Conservation (phyloP, 2,329 filamentous ascomycete genomes). For the Pseudocercospora fuligena region DNA sequence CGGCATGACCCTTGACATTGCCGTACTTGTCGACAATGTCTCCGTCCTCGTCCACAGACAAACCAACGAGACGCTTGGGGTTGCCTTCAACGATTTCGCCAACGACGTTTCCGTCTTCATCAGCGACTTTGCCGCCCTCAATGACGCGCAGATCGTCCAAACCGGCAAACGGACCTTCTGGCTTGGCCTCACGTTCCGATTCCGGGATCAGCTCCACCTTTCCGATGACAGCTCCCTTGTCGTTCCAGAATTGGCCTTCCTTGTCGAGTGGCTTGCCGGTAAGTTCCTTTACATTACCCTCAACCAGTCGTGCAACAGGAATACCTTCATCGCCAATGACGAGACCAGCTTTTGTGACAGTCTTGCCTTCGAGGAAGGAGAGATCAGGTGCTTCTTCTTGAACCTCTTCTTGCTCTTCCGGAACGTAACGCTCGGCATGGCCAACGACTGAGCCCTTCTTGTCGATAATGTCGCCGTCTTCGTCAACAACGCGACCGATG, state of each 20-base stretch:
- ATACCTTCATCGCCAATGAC: conserved; percentile 57
- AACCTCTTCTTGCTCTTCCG: conserved; percentile 66
- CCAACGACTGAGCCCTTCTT: conserved; percentile 59
- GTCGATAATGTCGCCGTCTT: conserved; percentile 59
- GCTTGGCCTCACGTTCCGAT: conserved; percentile 61
- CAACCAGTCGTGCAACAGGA: conserved; percentile 66
- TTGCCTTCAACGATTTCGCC: conserved; percentile 59
- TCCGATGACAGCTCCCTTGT: conserved; percentile 72
- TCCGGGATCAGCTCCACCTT: conserved; percentile 70
- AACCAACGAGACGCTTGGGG: conserved; percentile 71
- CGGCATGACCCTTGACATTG: conserved; percentile 61
- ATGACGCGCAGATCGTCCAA: conserved; percentile 55
- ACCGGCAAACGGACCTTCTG: conserved; percentile 57
- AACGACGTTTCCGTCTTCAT: conserved; percentile 57
- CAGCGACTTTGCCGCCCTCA: conserved; percentile 54
- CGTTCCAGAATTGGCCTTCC: conserved; percentile 72
- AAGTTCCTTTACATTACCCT: conserved; percentile 68
- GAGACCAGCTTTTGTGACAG: conserved; percentile 56
- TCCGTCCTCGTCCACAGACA: conserved; percentile 78
- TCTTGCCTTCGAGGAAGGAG: conserved; percentile 52
- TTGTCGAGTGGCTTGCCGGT: conserved; percentile 73
- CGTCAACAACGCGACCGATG: conserved; percentile 55
- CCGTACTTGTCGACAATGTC: conserved; percentile 78
- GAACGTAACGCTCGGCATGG: conserved; percentile 60
- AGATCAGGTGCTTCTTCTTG: conserved; percentile 50